These are phyloP conservation scores for Aspergillus sp. DNA, from an alignment of 2,329 filamentous ascomycete species.

Conservation along the genomic window DNA sequence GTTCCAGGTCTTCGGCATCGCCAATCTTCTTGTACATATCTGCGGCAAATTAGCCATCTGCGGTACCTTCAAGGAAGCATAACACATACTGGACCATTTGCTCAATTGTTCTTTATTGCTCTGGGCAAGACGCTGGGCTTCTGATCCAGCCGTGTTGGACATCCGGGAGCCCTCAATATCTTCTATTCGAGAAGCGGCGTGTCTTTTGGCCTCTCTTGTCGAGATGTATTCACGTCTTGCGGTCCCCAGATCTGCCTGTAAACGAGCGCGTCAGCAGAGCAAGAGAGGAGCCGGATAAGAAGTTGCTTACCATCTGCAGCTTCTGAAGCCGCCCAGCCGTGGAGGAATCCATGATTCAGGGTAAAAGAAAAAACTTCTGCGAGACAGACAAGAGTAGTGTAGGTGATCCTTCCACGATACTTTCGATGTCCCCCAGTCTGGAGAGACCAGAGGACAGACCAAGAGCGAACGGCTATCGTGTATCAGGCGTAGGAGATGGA, in stretches of 20 bases:
- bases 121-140: conserved; percentile 17
- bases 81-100: conserved; percentile 26
- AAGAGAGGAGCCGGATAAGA: not conserved
- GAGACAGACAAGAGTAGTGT: conserved; percentile 1
- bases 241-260: conserved; percentile 30
- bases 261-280: not conserved
- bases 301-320: conserved; percentile 22
- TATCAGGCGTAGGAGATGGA: too few relatives aligned
- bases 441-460: too few relatives aligned
- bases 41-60: conserved; percentile 9
- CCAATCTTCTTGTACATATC: conserved; percentile 21
- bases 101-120: conserved; percentile 16
- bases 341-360: conserved; percentile 8
- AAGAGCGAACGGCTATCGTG: too few relatives aligned
- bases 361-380: not conserved
- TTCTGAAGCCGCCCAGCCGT: conserved; percentile 13
- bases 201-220: conserved; percentile 17
- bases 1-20: conserved; percentile 21
- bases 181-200: conserved; percentile 8
- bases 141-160: conserved; percentile 22
- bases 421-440: too few relatives aligned
- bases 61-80: not conserved
- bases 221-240: conserved; percentile 28
- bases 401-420: too few relatives aligned
- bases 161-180: conserved; percentile 20